These are phyloP conservation scores for Pleurotus platypus DNA, from an alignment of 768 basidiomycete species.

Conservation along the genomic window DNA sequence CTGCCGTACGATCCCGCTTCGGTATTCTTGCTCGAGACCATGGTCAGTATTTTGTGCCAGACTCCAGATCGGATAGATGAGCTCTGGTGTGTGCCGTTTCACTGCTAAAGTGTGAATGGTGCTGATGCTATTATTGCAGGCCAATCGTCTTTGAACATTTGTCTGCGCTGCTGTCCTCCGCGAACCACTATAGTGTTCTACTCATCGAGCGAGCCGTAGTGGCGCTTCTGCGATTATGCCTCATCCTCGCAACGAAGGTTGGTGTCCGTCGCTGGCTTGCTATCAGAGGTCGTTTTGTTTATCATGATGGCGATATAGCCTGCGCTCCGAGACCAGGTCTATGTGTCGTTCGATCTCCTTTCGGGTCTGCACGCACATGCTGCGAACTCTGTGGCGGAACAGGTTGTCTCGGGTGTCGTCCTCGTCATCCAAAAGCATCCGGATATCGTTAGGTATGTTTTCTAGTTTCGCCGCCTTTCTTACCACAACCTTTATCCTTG, in stretches of 20 bases:
- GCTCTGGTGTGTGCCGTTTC: conserved; percentile 57
- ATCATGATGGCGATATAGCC: conserved; percentile 40
- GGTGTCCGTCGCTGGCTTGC: conserved; percentile 15
- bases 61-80: conserved; percentile 79
- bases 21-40: conserved; percentile 90
- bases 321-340: conserved; percentile 87
- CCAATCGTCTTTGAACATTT: conserved; percentile 94
- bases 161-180: conserved; percentile 70
- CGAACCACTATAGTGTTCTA: conserved; percentile 82
- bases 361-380: conserved; percentile 73
- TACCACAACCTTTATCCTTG: not conserved
- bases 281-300: conserved; percentile 3
- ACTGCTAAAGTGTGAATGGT: too few species aligned
- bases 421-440: conserved; percentile 75
- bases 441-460: conserved; percentile 59
- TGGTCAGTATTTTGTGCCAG: conserved; percentile 85
- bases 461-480: too few species aligned
- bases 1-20: conserved; percentile 94
- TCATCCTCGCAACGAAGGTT: conserved; percentile 78
- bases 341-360: conserved; percentile 88
- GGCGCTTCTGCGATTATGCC: conserved; percentile 78
- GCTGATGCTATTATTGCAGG: conserved; percentile 31
- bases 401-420: conserved; percentile 78
- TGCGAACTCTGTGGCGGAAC: conserved; percentile 88
- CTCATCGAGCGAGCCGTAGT: conserved; percentile 94